phyloP scores from a whole-genome alignment of 2,329 filamentous ascomycete genomes.

The Beauveria scarabaeidicola region DNA sequence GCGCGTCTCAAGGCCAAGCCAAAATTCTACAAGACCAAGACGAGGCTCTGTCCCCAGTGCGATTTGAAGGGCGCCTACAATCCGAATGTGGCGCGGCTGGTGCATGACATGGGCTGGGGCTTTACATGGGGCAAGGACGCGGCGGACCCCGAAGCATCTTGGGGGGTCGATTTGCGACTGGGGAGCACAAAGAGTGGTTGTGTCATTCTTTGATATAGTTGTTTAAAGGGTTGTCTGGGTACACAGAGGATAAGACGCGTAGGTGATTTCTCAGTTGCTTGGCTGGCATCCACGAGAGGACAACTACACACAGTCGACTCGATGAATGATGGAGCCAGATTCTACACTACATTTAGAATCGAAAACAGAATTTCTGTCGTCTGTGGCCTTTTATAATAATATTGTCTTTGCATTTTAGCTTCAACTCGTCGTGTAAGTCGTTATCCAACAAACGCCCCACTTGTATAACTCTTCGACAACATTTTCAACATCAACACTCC shows the following conservation, averaged over 20 bases:
- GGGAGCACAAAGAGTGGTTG: slow-evolving; percentile 17
- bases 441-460: background rate
- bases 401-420: background rate
- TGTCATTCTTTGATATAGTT: slow-evolving; percentile 24
- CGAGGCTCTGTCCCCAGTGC: slow-evolving; percentile 34
- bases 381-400: background rate
- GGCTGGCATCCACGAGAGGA: background rate
- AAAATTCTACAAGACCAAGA: slow-evolving; percentile 26
- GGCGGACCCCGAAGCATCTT: slow-evolving; percentile 22
- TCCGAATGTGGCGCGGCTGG: slow-evolving; percentile 37
- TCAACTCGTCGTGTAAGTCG: background rate
- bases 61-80: slow-evolving; percentile 35
- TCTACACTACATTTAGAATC: no score
- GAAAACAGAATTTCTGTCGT: no score
- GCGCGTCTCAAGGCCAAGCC: slow-evolving; percentile 25
- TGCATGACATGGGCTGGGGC: slow-evolving; percentile 34
- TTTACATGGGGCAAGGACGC: slow-evolving; percentile 42
- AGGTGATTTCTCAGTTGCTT: background rate
- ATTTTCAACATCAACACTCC: slow-evolving; percentile 8
- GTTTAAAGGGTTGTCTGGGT: background rate
- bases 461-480: slow-evolving; percentile 1
- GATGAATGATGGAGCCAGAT: background rate
- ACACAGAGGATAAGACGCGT: no score
- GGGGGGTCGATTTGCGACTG: slow-evolving; percentile 27
- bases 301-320: no score